Evolutionary conservation across 495 filamentous ascomycete species (phyloP).

Genomic region (Penicillium steckii): DNA sequence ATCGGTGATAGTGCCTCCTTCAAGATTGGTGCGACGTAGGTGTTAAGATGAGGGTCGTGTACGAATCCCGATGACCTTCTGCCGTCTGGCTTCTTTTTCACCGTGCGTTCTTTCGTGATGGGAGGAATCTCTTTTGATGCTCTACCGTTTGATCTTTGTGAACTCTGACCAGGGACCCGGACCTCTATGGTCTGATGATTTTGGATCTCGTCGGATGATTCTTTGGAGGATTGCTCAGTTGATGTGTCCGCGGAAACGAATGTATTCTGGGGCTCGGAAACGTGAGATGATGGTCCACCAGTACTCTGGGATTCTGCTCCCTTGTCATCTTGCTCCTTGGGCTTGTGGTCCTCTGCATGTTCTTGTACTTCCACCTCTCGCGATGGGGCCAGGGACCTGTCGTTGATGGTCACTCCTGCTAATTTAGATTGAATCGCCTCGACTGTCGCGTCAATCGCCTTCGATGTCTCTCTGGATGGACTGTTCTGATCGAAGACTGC

Average conservation of each 20-base stretch:
- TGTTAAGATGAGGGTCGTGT: conserved; percentile 34
- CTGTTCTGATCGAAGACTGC: conserved; percentile 43
- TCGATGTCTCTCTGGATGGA: conserved; percentile 20
- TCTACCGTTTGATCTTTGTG: not conserved
- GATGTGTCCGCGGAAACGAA: not conserved
- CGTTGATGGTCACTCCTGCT: conserved; percentile 32
- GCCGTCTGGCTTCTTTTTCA: conserved; percentile 14
- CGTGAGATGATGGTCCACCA: not conserved
- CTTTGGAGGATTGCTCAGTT: conserved; percentile 1
- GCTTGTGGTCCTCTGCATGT: not conserved
- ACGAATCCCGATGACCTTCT: conserved; percentile 38
- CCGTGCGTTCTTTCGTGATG: not conserved
- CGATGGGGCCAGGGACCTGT: conserved; percentile 3
- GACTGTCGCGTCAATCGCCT: conserved; percentile 20
- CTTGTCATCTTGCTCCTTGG: not conserved
- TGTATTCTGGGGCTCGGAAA: not conserved
- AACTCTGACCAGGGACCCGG: conserved; percentile 14
- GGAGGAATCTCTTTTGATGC: not conserved
- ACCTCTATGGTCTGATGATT: conserved; percentile 38
- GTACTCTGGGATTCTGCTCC: not conserved
- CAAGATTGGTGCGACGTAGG: conserved; percentile 40
- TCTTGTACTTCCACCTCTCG: not conserved
- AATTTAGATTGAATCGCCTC: conserved; percentile 34
- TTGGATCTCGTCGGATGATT: conserved; percentile 3
- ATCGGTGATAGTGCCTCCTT: conserved; percentile 37